Percentiles rank a stretch among this genome's conserved stretches.
These are phyloP conservation scores for Hordeum marinum DNA, from an alignment of 176 grass and related monocot species.

Conservation along the genomic window DNA sequence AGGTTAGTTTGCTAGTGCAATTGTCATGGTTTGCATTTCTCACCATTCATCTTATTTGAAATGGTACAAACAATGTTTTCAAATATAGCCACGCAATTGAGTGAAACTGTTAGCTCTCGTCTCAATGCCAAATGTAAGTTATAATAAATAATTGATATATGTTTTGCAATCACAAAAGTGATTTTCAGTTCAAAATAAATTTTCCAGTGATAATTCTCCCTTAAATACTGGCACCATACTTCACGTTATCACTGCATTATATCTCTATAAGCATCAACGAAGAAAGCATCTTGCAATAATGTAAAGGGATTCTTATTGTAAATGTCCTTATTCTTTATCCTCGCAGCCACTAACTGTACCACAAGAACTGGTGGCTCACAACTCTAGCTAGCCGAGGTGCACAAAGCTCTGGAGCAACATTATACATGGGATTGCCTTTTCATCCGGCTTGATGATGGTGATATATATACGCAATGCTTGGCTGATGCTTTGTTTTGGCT, in stretches of 20 bases:
- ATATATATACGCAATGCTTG: background rate
- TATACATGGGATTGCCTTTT: background rate
- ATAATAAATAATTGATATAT: background rate
- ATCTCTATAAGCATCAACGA: background rate
- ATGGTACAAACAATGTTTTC: background rate
- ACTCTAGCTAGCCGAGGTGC: background rate
- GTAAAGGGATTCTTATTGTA: background rate
- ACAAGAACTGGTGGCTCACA: background rate
- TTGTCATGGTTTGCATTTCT: background rate
- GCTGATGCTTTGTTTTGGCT: background rate
- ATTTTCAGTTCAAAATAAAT: background rate
- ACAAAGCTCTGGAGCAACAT: background rate
- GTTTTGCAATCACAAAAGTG: background rate
- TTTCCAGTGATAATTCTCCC: background rate
- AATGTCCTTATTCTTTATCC: background rate
- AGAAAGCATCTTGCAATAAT: background rate
- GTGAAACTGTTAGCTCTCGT: background rate
- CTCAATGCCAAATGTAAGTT: background rate
- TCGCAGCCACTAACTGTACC: background rate
- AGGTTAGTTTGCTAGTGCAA: background rate
- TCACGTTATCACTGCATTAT: background rate
- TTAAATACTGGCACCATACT: background rate
- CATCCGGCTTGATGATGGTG: background rate
- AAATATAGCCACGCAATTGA: background rate
- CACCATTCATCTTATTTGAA: background rate